These are phyloP conservation scores for Fonsecaea monophora DNA, from an alignment of 2,329 filamentous ascomycete genomes.

Conservation along the genomic window DNA sequence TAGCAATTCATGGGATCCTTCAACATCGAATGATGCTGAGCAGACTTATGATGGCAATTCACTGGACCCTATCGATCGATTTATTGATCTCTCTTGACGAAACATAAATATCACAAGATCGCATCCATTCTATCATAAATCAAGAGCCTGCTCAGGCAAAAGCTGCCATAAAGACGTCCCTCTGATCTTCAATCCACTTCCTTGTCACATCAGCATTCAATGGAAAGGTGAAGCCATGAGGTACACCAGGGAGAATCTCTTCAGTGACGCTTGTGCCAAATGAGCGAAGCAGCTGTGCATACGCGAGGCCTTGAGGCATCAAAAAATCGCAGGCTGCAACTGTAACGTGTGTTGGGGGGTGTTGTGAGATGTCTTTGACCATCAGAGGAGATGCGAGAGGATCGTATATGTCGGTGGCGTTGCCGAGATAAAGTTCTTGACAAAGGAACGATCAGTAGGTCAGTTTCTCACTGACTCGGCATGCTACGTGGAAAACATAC, in stretches of 20 bases:
- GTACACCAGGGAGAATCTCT: conserved; percentile 24
- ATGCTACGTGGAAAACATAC: conserved; percentile 6
- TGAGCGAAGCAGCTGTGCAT: conserved; percentile 23
- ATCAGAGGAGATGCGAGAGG: conserved; percentile 21
- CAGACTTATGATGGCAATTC: not conserved
- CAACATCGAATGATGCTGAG: not conserved
- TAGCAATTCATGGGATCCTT: not conserved
- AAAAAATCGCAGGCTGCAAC: conserved; percentile 25
- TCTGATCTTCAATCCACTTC: conserved; percentile 21
- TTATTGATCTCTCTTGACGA: conserved; percentile 3
- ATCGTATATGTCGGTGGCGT: conserved; percentile 9
- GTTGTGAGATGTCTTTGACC: conserved; percentile 1
- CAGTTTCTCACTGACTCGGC: not conserved
- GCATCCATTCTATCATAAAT: not conserved
- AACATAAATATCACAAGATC: not conserved
- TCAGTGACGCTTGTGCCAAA: conserved; percentile 12
- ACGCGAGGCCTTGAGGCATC: conserved; percentile 18
- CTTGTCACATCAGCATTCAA: conserved; percentile 10
- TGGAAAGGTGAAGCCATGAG: conserved; percentile 29
- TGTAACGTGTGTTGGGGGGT: conserved; percentile 19
- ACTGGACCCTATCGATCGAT: conserved; percentile 8
- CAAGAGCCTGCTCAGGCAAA: conserved; percentile 5
- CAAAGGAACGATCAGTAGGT: not conserved
- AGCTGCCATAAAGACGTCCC: conserved; percentile 6
- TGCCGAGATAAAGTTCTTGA: conserved; percentile 16